phyloP scores from a whole-genome alignment of 2,329 filamentous ascomycete genomes.

The Stachybotrys elegans region DNA sequence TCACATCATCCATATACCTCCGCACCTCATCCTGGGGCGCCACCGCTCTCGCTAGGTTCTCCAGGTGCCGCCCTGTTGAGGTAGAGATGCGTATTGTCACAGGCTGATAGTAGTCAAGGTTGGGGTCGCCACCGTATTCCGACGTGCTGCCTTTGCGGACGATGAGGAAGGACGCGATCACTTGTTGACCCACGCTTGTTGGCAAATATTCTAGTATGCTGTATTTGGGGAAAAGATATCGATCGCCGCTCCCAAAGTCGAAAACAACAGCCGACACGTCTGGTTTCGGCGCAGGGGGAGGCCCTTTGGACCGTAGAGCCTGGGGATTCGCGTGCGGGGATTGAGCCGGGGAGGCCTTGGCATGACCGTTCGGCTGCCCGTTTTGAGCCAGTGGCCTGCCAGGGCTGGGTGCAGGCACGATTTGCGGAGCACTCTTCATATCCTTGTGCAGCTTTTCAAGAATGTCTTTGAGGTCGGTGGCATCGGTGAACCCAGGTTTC shows the following conservation, averaged over 20 bases:
- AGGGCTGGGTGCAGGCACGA: conserved; percentile 20
- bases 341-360: conserved; percentile 12
- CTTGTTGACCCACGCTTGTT: conserved; percentile 46
- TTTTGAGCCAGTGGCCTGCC: conserved; percentile 22
- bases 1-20: conserved; percentile 65
- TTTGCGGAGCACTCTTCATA: conserved; percentile 28
- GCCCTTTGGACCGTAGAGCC: conserved; percentile 56
- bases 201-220: conserved; percentile 66
- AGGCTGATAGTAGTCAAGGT: conserved; percentile 71
- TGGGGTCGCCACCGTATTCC: conserved; percentile 58
- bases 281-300: conserved; percentile 46
- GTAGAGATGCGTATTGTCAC: conserved; percentile 59
- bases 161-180: conserved; percentile 72
- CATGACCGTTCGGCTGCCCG: conserved; percentile 24
- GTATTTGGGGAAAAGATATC: conserved; percentile 74
- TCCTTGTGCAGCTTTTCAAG: conserved; percentile 45
- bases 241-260: conserved; percentile 68
- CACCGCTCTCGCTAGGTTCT: conserved; percentile 56
- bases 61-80: conserved; percentile 49
- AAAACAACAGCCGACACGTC: conserved; percentile 64
- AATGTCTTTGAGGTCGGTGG: conserved; percentile 47
- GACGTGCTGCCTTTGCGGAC: conserved; percentile 66
- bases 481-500: conserved; percentile 45
- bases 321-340: conserved; percentile 37
- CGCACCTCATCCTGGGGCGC: conserved; percentile 58